Conservation (phyloP, 495 filamentous ascomycete genomes). For the Aspergillus avenaceus region DNA sequence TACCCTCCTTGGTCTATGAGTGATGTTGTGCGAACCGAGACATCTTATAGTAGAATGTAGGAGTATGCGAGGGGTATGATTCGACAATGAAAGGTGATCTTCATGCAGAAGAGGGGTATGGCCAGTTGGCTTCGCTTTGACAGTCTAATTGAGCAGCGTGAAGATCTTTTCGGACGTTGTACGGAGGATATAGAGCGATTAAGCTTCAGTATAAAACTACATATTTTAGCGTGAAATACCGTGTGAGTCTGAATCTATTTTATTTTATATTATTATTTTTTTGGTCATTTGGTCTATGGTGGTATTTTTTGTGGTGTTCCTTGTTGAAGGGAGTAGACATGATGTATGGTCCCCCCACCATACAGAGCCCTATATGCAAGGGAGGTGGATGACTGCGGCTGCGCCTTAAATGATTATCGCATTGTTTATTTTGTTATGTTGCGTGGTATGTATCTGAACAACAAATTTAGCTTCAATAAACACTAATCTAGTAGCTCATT, state of each 20-base stretch:
- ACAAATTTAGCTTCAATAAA: too few species aligned
- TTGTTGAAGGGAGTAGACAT: not conserved
- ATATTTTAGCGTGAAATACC: too few species aligned
- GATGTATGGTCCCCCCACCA: not conserved
- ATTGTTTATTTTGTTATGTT: too few species aligned
- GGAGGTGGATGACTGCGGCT: not conserved
- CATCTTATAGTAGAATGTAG: not conserved
- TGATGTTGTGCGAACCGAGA: not conserved
- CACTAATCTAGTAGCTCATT: too few species aligned
- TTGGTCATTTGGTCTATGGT: not conserved
- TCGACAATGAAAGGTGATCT: constrained; percentile 1
- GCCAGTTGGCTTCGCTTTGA: not conserved
- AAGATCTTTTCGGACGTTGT: too few species aligned
- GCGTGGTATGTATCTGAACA: too few species aligned
- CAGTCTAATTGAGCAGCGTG: not conserved
- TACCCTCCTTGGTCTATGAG: not conserved
- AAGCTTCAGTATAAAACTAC: not conserved
- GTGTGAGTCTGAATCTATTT: too few species aligned
- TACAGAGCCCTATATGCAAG: constrained; percentile 1
- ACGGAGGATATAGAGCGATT: too few species aligned
- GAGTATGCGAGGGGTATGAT: not conserved
- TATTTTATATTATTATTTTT: too few species aligned
- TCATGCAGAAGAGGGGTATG: constrained; percentile 11
- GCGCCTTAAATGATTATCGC: not conserved
- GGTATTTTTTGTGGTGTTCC: not conserved